Percentiles rank a stretch among this genome's conserved stretches.
Conservation (phyloP, 495 filamentous ascomycete species). For the Margaritispora aquatica region DNA sequence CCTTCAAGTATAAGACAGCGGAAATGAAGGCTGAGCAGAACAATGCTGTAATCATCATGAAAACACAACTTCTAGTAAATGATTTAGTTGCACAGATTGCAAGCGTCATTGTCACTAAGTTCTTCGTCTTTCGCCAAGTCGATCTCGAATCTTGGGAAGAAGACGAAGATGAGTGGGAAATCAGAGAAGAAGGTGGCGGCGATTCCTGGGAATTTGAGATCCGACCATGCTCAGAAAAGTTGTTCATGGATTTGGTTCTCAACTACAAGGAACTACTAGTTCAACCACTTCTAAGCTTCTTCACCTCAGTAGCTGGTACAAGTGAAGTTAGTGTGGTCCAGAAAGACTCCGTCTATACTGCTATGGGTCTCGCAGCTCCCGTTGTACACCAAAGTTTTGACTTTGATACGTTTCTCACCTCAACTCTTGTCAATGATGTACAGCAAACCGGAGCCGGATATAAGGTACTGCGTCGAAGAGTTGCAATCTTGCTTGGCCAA, state of each 20-base stretch:
- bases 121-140: slow-evolving; percentile 78
- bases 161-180: slow-evolving; percentile 86
- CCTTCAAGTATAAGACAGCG: slow-evolving; percentile 71
- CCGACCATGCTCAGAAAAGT: slow-evolving; percentile 83
- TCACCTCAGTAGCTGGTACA: slow-evolving; percentile 63
- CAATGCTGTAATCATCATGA: slow-evolving; percentile 55
- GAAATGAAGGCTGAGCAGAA: slow-evolving; percentile 65
- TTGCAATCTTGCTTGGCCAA: slow-evolving; percentile 80
- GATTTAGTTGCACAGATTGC: slow-evolving; percentile 71
- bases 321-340: slow-evolving; percentile 59
- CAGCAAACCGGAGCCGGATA: slow-evolving; percentile 69
- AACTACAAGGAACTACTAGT: slow-evolving; percentile 76
- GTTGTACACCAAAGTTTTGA: slow-evolving; percentile 63
- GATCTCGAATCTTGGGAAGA: slow-evolving; percentile 90
- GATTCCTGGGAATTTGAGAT: slow-evolving; percentile 85
- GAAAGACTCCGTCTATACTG: slow-evolving; percentile 91
- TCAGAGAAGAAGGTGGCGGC: slow-evolving; percentile 68
- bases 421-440: slow-evolving; percentile 70
- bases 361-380: slow-evolving; percentile 78
- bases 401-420: slow-evolving; percentile 72
- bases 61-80: slow-evolving; percentile 64
- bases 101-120: slow-evolving; percentile 74
- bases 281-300: slow-evolving; percentile 70
- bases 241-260: slow-evolving; percentile 85
- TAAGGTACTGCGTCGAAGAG: slow-evolving; percentile 81